These are phyloP conservation scores for Arachnopeziza araneosa DNA, from an alignment of 2,329 filamentous ascomycete species.

Conservation along the genomic window DNA sequence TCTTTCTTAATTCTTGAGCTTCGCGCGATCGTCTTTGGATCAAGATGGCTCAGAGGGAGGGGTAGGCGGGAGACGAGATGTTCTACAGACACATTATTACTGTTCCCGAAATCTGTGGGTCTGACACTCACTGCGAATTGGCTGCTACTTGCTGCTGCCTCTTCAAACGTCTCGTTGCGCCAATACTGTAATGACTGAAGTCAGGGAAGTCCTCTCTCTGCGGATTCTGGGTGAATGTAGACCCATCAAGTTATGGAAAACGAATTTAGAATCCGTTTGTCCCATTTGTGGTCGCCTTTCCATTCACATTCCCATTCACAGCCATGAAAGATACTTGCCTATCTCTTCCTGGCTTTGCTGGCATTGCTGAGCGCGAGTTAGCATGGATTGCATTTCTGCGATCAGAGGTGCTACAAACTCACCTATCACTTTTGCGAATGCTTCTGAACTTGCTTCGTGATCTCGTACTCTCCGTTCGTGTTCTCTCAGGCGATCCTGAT, in stretches of 20 bases:
- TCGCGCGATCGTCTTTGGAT: background rate
- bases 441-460: conserved; percentile 27
- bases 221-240: background rate
- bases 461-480: conserved; percentile 21
- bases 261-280: conserved; percentile 1
- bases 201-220: background rate
- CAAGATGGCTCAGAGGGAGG: background rate
- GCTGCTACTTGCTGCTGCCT: background rate
- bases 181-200: background rate
- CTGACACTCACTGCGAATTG: background rate
- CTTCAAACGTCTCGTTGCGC: background rate
- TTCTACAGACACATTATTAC: background rate
- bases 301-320: background rate
- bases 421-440: conserved; percentile 28
- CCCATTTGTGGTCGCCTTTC: conserved; percentile 3
- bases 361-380: conserved; percentile 18
- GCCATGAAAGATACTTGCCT: conserved; percentile 23
- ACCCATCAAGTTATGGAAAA: background rate
- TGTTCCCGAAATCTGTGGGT: background rate
- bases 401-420: background rate
- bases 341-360: conserved; percentile 21
- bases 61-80: background rate
- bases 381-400: background rate
- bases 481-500: conserved; percentile 22
- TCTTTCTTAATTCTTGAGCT: too few species aligned